Evolutionary conservation across 371 early-diverging fungal species (phyloP).

Genomic region (Mortierella sp.): DNA sequence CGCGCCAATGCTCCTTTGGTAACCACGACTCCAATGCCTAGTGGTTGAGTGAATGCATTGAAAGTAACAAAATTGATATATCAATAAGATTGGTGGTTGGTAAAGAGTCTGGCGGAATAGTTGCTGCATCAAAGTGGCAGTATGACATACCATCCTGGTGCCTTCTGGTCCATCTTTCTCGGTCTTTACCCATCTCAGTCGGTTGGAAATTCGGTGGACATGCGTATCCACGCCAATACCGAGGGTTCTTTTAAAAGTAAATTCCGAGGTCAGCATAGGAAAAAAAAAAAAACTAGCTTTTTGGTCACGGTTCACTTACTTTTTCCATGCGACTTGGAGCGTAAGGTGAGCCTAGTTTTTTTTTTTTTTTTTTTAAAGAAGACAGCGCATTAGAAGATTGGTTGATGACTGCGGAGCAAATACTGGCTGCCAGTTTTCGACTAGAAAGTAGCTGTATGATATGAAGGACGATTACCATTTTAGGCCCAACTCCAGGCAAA

Average conservation of each 20-base stretch:
- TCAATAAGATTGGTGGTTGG: not conserved
- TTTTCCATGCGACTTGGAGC: slow-evolving; percentile 89
- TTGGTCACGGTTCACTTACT: slow-evolving; percentile 53
- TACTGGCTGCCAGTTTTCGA: too few species aligned
- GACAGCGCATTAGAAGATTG: slow-evolving; percentile 1
- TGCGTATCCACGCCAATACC: slow-evolving; percentile 99
- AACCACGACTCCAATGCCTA: slow-evolving; percentile 87
- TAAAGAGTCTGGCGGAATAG: not conserved
- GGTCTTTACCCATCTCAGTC: slow-evolving; percentile 90
- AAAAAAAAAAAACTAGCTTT: slow-evolving; percentile 12
- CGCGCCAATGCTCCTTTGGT: slow-evolving; percentile 87
- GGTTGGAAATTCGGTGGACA: slow-evolving; percentile 95
- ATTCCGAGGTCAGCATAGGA: not conserved
- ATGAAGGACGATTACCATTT: too few species aligned
- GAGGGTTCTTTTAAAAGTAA: slow-evolving; percentile 58
- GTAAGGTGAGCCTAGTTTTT: slow-evolving; percentile 84
- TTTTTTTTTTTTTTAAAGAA: too few species aligned
- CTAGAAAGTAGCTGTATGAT: too few species aligned
- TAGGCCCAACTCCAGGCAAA: slow-evolving; percentile 98
- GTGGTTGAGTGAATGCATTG: not conserved
- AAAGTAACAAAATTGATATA: not conserved
- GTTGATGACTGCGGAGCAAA: too few species aligned
- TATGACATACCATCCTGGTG: slow-evolving; percentile 71
- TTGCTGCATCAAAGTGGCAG: too few species aligned
- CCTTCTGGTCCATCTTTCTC: slow-evolving; percentile 80